Base-by-base conservation (phyloP, 2,329 filamentous ascomycete genomes). In the Aspergillus alliaceus region DNA sequence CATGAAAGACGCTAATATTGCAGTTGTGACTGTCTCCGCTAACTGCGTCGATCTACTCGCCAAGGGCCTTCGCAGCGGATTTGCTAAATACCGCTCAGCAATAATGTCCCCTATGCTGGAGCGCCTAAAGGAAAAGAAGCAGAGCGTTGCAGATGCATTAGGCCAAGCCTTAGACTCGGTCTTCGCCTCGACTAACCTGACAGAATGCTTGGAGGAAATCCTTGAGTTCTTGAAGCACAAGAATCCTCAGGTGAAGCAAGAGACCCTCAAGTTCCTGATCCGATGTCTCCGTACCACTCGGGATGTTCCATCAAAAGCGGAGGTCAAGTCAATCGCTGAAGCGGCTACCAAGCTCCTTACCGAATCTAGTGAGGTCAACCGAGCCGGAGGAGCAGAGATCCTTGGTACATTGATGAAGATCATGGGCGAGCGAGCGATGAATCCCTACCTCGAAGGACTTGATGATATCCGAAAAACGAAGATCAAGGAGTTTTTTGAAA, bases 1-100 rank as follows among this genome's bases (percentile, higher is more conserved):
- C 66, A 99, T 99, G 95, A 99, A 99, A 75, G 96, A 99, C 66
- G 95, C 96, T 66, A 99, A 99, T 70, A 89, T 99, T 64, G 89
- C 91, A 5, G 95, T 98, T 49, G 95, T 97, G 20, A 95, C 90
- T 1, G 88, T 95, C 62, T 93, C 96, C 6, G 95, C 93, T 2
- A 93, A 96, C 67, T 96, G 93, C 75, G 89, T 97, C 32, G 93
- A 98, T 68, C 84, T 90, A 27, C 79, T 99, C 25, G 93, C 93
- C 46, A 95, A 91, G 68, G 95, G 95, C 49, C 73, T 99, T 59
- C 87, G 91, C 44, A 87, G 85, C 66, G 78, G 82, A 24, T 99
- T 96, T 71, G 82, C 79, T 53, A 96, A 90, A 75, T 91, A 99
- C 72, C 87, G 93, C 53, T 81, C 87, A 2, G 84, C 82, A 11